Conservation (phyloP, 495 filamentous ascomycete species). For the Xylaria palmicola region DNA sequence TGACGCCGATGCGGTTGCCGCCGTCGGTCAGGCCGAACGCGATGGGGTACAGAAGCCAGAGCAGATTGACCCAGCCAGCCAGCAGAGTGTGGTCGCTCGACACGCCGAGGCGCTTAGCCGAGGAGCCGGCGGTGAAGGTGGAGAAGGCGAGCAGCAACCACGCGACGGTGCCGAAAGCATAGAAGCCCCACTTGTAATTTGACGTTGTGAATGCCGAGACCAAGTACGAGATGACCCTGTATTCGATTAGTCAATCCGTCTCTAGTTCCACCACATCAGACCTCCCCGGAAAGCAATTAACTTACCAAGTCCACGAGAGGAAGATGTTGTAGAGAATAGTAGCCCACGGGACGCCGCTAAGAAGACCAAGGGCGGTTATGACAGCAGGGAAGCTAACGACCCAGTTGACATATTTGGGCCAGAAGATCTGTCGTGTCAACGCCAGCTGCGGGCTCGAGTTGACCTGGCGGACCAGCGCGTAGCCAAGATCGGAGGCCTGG, state of each 20-base stretch:
- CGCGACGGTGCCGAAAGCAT: conserved; percentile 41
- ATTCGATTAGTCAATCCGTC: conserved; percentile 9
- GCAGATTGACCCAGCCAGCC: conserved; percentile 42
- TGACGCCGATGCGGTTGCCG: conserved; percentile 46
- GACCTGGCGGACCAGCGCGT: conserved; percentile 27
- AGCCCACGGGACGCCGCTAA: conserved; percentile 46
- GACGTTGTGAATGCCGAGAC: conserved; percentile 42
- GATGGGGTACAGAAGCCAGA: conserved; percentile 51
- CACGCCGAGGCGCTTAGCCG: conserved; percentile 40
- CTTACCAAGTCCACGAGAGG: conserved; percentile 46
- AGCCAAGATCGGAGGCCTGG: conserved; percentile 45
- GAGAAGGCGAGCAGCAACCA: conserved; percentile 34
- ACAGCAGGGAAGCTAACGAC: conserved; percentile 44
- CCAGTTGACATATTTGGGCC: conserved; percentile 52
- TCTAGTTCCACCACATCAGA: background rate
- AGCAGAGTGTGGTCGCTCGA: conserved; percentile 40
- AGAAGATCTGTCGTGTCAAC: conserved; percentile 48
- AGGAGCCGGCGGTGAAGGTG: conserved; percentile 30
- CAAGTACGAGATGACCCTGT: conserved; percentile 43
- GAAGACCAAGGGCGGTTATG: conserved; percentile 43
- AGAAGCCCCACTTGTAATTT: conserved; percentile 56
- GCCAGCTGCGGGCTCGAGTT: conserved; percentile 30
- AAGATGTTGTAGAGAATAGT: conserved; percentile 45
- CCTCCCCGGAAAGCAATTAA: background rate
- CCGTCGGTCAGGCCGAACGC: conserved; percentile 48